phyloP scores from a whole-genome alignment of 2,329 filamentous ascomycete genomes.

The Xylaria sp. region DNA sequence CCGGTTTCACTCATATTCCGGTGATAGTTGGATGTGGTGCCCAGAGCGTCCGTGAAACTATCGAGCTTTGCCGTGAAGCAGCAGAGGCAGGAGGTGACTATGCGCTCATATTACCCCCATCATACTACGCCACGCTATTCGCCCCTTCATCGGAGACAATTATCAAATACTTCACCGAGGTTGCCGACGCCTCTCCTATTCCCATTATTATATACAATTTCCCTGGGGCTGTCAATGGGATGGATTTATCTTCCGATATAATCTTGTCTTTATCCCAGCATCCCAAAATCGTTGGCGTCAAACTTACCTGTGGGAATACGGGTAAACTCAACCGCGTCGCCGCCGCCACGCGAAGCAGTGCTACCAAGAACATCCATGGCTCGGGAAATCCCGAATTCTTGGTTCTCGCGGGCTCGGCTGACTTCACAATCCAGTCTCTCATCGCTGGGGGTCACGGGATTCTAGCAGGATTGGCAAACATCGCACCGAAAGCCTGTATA shows the following conservation, averaged over 20 bases:
- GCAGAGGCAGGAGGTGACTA: slow-evolving; percentile 77
- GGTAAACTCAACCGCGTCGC: slow-evolving; percentile 73
- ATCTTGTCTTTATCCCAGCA: slow-evolving; percentile 69
- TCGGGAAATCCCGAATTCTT: slow-evolving; percentile 63
- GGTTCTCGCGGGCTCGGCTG: slow-evolving; percentile 76
- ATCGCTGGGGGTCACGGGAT: slow-evolving; percentile 76
- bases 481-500: slow-evolving; percentile 74
- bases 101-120: slow-evolving; percentile 78
- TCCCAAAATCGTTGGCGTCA: slow-evolving; percentile 74
- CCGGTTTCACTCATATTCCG: slow-evolving; percentile 72
- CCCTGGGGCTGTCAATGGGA: slow-evolving; percentile 69
- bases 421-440: slow-evolving; percentile 76
- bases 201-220: slow-evolving; percentile 77
- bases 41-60: slow-evolving; percentile 77
- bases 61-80: slow-evolving; percentile 75
- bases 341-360: slow-evolving; percentile 63
- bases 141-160: slow-evolving; percentile 69
- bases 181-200: slow-evolving; percentile 71
- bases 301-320: slow-evolving; percentile 76
- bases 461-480: slow-evolving; percentile 77
- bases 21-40: slow-evolving; percentile 80
- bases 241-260: slow-evolving; percentile 72
- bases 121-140: slow-evolving; percentile 77
- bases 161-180: slow-evolving; percentile 71
- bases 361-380: background rate